Conservation (phyloP, 345 rosid species). For the Noccaea caerulescens region DNA sequence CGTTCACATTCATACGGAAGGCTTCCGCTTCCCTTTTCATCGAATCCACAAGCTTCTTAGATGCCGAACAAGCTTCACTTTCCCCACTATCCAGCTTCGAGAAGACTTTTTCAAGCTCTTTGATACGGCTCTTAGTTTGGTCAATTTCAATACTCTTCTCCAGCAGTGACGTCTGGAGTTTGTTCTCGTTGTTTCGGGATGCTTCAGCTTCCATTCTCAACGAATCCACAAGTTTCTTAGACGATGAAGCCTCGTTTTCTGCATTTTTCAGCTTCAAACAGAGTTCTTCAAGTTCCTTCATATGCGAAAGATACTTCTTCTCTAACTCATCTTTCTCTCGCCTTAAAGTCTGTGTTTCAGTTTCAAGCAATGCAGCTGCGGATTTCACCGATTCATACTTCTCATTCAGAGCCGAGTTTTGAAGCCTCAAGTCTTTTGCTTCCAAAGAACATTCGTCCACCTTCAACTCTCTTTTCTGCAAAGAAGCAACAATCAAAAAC, state of each 20-base stretch:
- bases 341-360: conserved; percentile 36
- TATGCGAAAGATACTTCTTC: conserved; percentile 42
- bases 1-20: conserved; percentile 33
- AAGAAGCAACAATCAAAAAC: neutral
- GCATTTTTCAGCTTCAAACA: conserved; percentile 34
- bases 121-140: conserved; percentile 36
- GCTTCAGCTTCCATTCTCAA: conserved; percentile 41
- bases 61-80: conserved; percentile 41
- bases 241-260: conserved; percentile 38
- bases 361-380: conserved; percentile 41
- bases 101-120: conserved; percentile 43
- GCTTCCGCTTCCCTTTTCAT: conserved; percentile 38
- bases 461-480: conserved; percentile 49
- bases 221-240: conserved; percentile 39
- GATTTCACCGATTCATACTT: conserved; percentile 37
- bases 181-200: conserved; percentile 35
- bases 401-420: conserved; percentile 42
- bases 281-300: conserved; percentile 43
- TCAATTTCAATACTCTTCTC: conserved; percentile 43
- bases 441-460: conserved; percentile 41
- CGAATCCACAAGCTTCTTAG: conserved; percentile 38
- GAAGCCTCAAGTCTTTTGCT: conserved; percentile 42
- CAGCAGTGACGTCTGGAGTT: conserved; percentile 39
- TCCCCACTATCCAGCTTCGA: conserved; percentile 32
- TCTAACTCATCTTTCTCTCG: conserved; percentile 45